Conservation (phyloP, 176 grass and related monocot species). For the Lolium rigidum region DNA sequence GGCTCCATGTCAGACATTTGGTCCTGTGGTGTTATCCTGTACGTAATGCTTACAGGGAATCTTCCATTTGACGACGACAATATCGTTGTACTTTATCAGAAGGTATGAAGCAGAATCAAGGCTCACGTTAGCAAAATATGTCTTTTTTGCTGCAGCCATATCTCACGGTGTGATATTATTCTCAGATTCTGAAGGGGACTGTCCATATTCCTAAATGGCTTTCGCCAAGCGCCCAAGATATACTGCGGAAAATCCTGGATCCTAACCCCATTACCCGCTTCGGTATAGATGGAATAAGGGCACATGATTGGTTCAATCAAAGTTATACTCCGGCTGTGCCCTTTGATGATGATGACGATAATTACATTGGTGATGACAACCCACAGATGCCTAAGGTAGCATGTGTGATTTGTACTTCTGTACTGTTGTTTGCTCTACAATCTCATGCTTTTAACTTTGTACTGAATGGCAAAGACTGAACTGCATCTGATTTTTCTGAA, state of each 20-base stretch:
- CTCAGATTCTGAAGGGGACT: conserved; percentile 75
- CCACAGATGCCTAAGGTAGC: conserved; percentile 61
- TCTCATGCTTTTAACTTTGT: conserved; percentile 10
- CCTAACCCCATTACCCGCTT: conserved; percentile 77
- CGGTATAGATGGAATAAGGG: conserved; percentile 70
- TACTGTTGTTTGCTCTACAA: conserved; percentile 29
- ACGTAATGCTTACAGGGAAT: conserved; percentile 84
- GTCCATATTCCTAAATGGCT: conserved; percentile 90
- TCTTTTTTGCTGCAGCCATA: conserved; percentile 14
- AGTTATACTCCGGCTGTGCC: conserved; percentile 67
- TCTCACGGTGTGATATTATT: conserved; percentile 35
- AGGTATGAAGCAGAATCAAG: conserved; percentile 50
- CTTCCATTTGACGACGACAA: conserved; percentile 91
- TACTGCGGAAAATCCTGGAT: conserved; percentile 77
- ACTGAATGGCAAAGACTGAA: conserved; percentile 36
- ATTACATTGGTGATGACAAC: conserved; percentile 23
- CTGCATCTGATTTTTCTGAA: conserved; percentile 41
- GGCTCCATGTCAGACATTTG: conserved; percentile 85
- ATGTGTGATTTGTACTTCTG: not conserved
- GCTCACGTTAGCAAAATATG: not conserved
- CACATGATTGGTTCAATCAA: conserved; percentile 87
- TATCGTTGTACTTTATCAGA: conserved; percentile 74
- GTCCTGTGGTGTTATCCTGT: conserved; percentile 94
- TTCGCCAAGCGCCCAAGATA: conserved; percentile 68
- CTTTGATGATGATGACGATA: conserved; percentile 69